These are phyloP conservation scores for Cadophora gregata DNA, from an alignment of 2,329 filamentous ascomycete species.

Conservation along the genomic window DNA sequence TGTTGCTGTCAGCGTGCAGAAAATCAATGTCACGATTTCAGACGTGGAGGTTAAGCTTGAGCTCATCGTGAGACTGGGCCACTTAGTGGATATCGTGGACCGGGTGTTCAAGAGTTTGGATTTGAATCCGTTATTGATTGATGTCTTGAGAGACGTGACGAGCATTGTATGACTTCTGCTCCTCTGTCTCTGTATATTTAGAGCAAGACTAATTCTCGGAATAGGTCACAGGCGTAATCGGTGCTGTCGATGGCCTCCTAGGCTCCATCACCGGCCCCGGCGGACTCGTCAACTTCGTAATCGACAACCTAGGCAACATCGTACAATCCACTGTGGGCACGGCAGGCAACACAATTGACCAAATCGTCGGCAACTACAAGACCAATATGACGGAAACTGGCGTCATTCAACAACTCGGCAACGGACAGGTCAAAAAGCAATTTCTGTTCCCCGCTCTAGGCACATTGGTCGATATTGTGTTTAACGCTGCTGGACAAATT, in stretches of 20 bases:
- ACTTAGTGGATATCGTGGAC: constrained; percentile 66
- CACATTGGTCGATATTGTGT: constrained; percentile 56
- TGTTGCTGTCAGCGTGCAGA: constrained; percentile 52
- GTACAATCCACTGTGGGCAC: constrained; percentile 61
- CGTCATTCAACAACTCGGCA: constrained; percentile 40
- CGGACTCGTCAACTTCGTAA: constrained; percentile 58
- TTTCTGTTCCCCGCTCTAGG: constrained; percentile 57
- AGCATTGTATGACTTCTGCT: constrained; percentile 48
- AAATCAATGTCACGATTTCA: constrained; percentile 65
- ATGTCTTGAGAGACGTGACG: constrained; percentile 59
- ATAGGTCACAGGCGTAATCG: constrained; percentile 54
- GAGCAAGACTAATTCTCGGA: neutral
- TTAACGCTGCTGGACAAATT: constrained; percentile 17
- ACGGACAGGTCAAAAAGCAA: constrained; percentile 55
- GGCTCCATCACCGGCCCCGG: constrained; percentile 63
- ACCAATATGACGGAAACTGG: constrained; percentile 62
- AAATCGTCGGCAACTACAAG: constrained; percentile 63
- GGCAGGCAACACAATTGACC: constrained; percentile 52
- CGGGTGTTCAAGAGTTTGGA: constrained; percentile 64
- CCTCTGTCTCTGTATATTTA: neutral
- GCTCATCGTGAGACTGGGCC: constrained; percentile 63
- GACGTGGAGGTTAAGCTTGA: constrained; percentile 65
- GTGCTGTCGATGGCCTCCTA: constrained; percentile 62
- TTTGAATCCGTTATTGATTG: constrained; percentile 65
- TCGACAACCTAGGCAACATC: constrained; percentile 68